These are phyloP conservation scores for Neocatenulostroma microsporum DNA, from an alignment of 2,329 filamentous ascomycete genomes.

Conservation along the genomic window DNA sequence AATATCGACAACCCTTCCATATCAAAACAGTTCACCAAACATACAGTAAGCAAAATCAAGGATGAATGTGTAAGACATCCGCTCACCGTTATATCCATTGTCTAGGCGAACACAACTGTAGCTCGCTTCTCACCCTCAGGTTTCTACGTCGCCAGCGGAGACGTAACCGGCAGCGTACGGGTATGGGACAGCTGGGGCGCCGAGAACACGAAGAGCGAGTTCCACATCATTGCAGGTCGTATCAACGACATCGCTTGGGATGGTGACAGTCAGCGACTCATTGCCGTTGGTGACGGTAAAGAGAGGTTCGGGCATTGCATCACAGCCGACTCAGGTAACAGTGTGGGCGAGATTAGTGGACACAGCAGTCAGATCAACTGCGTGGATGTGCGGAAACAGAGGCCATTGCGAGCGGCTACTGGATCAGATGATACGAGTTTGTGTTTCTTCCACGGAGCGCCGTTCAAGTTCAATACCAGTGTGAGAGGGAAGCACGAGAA, in stretches of 20 bases:
- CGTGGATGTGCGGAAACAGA: slow-evolving; percentile 79
- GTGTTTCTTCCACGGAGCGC: slow-evolving; percentile 87
- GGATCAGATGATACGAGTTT: slow-evolving; percentile 83
- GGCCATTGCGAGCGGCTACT: slow-evolving; percentile 85
- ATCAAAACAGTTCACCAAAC: slow-evolving; percentile 84
- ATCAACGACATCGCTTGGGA: slow-evolving; percentile 98
- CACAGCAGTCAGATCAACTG: slow-evolving; percentile 87
- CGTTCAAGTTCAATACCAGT: slow-evolving; percentile 93
- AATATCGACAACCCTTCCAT: slow-evolving; percentile 82
- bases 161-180: slow-evolving; percentile 72
- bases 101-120: slow-evolving; percentile 78
- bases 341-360: slow-evolving; percentile 85
- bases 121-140: slow-evolving; percentile 90
- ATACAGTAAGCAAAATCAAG: too few relatives aligned
- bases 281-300: slow-evolving; percentile 90
- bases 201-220: slow-evolving; percentile 87
- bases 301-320: slow-evolving; percentile 92
- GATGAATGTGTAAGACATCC: too few relatives aligned
- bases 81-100: too few relatives aligned
- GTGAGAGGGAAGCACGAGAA: slow-evolving; percentile 71
- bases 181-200: slow-evolving; percentile 87
- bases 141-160: slow-evolving; percentile 90
- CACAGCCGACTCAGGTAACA: slow-evolving; percentile 91
- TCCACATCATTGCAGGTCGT: slow-evolving; percentile 84
- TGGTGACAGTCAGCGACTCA: slow-evolving; percentile 90